Conservation (phyloP, 148 eudicot species). For the Polygonum maritimum region DNA sequence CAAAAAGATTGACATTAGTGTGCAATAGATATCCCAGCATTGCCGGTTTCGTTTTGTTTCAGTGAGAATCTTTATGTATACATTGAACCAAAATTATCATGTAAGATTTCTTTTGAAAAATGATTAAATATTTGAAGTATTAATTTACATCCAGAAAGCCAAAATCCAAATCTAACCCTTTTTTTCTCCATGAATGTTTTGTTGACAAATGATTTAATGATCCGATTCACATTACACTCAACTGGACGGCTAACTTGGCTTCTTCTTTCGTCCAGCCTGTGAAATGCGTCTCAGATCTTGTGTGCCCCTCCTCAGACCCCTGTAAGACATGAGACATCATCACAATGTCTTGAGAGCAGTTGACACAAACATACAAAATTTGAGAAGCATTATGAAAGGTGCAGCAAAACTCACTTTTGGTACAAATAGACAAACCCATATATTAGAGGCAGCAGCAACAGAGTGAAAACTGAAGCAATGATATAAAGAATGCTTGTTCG, state of each 20-base stretch:
- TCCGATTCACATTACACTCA: not conserved
- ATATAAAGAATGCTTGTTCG: slow-evolving; percentile 58
- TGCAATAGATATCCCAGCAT: slow-evolving; percentile 21
- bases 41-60: not conserved
- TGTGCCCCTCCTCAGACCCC: slow-evolving; percentile 65
- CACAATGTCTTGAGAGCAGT: not conserved
- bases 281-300: slow-evolving; percentile 66
- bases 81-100: not conserved
- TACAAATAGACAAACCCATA: slow-evolving; percentile 67
- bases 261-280: slow-evolving; percentile 48
- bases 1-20: slow-evolving; percentile 57
- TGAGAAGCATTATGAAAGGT: not conserved
- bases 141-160: too few relatives aligned
- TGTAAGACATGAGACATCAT: slow-evolving; percentile 16
- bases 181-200: too few relatives aligned
- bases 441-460: slow-evolving; percentile 74
- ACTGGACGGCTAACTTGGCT: slow-evolving; percentile 43
- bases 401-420: slow-evolving; percentile 42
- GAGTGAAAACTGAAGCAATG: slow-evolving; percentile 44
- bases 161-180: too few relatives aligned
- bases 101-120: not conserved
- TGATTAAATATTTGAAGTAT: not conserved
- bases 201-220: too few relatives aligned
- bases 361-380: not conserved
- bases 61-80: not conserved